These are phyloP conservation scores for Cyclanthera cordifolia DNA, from an alignment of 306 rosid species.

Conservation along the genomic window DNA sequence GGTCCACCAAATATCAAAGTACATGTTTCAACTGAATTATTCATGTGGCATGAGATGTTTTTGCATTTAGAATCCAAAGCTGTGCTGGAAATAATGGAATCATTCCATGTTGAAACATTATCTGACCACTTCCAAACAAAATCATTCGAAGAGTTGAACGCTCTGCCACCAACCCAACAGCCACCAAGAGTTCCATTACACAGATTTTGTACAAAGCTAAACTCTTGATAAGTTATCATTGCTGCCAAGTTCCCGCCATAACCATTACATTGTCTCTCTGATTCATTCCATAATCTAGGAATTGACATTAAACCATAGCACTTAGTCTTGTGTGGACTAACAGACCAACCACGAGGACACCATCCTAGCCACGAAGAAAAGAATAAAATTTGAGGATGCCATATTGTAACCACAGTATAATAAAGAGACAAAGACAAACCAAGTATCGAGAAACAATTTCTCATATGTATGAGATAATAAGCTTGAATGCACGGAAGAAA, in stretches of 20 bases:
- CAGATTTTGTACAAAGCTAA: slow-evolving; percentile 40
- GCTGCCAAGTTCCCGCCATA: slow-evolving; percentile 69
- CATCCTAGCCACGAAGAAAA: slow-evolving; percentile 32
- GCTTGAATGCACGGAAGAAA: slow-evolving; percentile 8
- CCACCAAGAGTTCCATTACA: slow-evolving; percentile 33
- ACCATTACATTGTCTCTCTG: slow-evolving; percentile 49
- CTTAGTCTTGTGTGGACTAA: slow-evolving; percentile 40
- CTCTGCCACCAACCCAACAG: slow-evolving; percentile 89
- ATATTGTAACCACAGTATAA: not conserved
- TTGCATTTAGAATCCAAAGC: slow-evolving; percentile 36
- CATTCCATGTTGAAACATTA: slow-evolving; percentile 49
- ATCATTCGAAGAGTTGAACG: slow-evolving; percentile 34
- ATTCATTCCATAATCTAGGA: slow-evolving; percentile 64
- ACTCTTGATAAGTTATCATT: slow-evolving; percentile 40
- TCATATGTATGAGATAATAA: too few relatives aligned
- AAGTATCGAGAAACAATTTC: not conserved
- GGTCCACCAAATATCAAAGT: slow-evolving; percentile 39
- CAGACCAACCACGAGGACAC: slow-evolving; percentile 64
- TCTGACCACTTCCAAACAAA: slow-evolving; percentile 75
- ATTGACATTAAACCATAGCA: slow-evolving; percentile 45
- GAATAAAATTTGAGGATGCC: slow-evolving; percentile 13
- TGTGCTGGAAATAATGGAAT: slow-evolving; percentile 30
- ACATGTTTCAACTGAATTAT: slow-evolving; percentile 35
- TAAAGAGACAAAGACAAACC: not conserved
- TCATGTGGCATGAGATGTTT: slow-evolving; percentile 31